Evolutionary conservation across 176 grass and related monocot species (phyloP), one percentile per base, ranked within the genome.

Genomic region (Zea luxurians): DNA sequence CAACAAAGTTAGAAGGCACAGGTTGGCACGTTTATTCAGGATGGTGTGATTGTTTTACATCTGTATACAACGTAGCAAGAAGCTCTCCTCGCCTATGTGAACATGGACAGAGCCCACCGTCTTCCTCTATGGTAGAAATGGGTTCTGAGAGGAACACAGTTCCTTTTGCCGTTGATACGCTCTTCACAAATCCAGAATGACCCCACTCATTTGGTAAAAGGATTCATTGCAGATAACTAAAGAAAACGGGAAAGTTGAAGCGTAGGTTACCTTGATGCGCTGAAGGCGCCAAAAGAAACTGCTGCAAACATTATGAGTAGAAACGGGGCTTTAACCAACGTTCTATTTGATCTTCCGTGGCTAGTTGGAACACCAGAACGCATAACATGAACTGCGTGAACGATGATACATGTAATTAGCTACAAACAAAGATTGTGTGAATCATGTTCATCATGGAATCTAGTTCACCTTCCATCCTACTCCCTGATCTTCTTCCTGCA

Each of bases 101-200:
- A 34, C 17, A 69, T 44, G 13, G 55, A 55, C 27, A 40, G 3
- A 62, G 9, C 43, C 66, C 54, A 64, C 9, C 5, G 7, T 2
- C 16, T 65, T 44, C 61, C 17, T 60, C 70, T 85, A 88, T 13
- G 93, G 93, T 71, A 90, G 87, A 83, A 96, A 96, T 3, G 89
- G 93, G 37, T 96, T 96, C 75, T 90, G 85, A 11, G 93, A 96
- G 40, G 93, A 91, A 76, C 60, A 88, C 3, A 78, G 43, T 71
- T 90, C 89, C 46, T 89, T 92, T 71, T 92, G 87, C 57, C 80
- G 86, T 63, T 86, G 82, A 68, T 96, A 96, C 13, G 93, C 27
- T 27, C 27, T 27, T 27, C 27, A 27, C 3, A 53, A 77, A 72
- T 83, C 74, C 42, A 80, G 62, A 84, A 73, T 27, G 27, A 27